Evolutionary conservation across 371 early-diverging fungal species (phyloP).

Genomic region (Gilbertella persicaria): DNA sequence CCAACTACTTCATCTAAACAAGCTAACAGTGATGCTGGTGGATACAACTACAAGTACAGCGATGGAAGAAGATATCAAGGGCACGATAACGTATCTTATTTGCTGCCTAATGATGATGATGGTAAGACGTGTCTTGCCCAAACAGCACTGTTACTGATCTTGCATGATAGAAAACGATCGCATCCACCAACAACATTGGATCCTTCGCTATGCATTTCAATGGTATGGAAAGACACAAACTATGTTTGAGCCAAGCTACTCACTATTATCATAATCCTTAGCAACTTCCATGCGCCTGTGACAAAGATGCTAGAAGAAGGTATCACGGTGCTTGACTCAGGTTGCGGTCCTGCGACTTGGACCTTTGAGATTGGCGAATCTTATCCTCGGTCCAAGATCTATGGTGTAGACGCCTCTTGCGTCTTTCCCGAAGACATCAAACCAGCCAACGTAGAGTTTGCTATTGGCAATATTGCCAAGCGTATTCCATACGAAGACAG

Average conservation of each 20-base stretch:
- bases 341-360: constrained; percentile 32
- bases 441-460: constrained; percentile 51
- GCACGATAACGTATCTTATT: constrained; percentile 45
- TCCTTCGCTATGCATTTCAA: constrained; percentile 5
- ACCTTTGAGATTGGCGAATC: constrained; percentile 24
- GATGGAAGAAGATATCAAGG: constrained; percentile 52
- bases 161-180: constrained; percentile 10
- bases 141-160: neutral
- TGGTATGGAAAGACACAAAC: neutral
- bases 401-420: constrained; percentile 44
- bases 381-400: constrained; percentile 22
- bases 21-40: neutral
- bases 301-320: constrained; percentile 16
- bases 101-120: constrained; percentile 55
- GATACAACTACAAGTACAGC: constrained; percentile 29
- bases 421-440: constrained; percentile 48
- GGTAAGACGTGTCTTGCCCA: constrained; percentile 12
- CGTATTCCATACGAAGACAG: constrained; percentile 54
- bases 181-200: constrained; percentile 16
- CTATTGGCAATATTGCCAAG: constrained; percentile 53
- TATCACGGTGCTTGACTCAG: constrained; percentile 24
- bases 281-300: constrained; percentile 25
- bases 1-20: constrained; percentile 4
- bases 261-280: neutral
- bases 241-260: neutral